Evolutionary conservation across 2,329 filamentous ascomycete species (phyloP), one percentile per base, ranked within the genome.

Genomic region (Aaosphaeria pasadenensis): DNA sequence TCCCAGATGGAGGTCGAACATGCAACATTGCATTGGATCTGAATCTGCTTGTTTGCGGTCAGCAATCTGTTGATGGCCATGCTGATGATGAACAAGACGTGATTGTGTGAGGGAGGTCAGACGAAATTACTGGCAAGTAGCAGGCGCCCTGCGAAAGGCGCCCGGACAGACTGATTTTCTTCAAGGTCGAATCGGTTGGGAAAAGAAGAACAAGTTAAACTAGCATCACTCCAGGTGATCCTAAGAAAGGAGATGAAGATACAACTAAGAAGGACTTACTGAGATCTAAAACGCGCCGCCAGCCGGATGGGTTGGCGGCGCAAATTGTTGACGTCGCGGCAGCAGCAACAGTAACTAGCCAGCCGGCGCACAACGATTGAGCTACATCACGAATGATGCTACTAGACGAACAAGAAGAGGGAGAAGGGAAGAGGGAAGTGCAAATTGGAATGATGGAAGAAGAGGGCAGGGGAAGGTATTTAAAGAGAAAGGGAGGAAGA

Each of bases 71-170:
- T 24, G 17, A 24, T 24, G 17, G 17, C 17, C 17, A 24, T 24
- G 17, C 17, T 13, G 9, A 36, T 36, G 33, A 9, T 9, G 33
- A 36, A 13, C 35, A 30, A 33, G 39, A 45, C 17, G 17, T 24
- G 17, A 24, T 24, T 2, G 17, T 24, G 17, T 24, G 17, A 42
- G 42, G 53, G 57, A 58, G 58, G 74, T 90, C 87, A 90, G 87
- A 88, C 84, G 84, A 81, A 76, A 74, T 86, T 91, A 91, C 88
- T 91, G 88, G 88, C 88, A 88, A 91, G 88, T 91, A 91, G 86
- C 88, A 89, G 85, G 83, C 80, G 67, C 71, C 77, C 76, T 77
- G 80, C 75, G 75, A 77, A 71, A 74, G 73, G 74, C 74, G 67
- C 77, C 83, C 85, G 85, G 83, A 81, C 76, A 86, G 81, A 80